Evolutionary conservation across 1,284 basidiomycete genomes (phyloP).

Genomic region (Sanghuangporus sanghuang): DNA sequence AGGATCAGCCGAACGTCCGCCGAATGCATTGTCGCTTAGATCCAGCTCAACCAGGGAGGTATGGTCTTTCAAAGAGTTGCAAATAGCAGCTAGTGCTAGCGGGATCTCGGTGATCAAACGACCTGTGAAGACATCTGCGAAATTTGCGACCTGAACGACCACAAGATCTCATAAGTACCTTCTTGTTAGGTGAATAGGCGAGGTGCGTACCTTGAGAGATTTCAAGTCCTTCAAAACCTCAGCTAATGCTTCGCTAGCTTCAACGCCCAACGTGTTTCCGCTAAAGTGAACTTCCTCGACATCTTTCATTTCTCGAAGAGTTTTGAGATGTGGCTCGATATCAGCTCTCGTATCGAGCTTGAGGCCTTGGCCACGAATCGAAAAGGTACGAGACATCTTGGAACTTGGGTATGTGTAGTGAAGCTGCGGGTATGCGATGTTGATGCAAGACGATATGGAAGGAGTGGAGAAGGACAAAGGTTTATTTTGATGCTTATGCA

Average conservation of each 20-base stretch:
- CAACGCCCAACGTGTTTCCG: constrained; percentile 95
- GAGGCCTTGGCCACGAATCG: constrained; percentile 70
- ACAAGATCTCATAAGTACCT: background rate
- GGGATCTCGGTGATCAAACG: constrained; percentile 96
- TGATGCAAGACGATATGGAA: background rate
- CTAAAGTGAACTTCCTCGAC: constrained; percentile 91
- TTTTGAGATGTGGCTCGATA: constrained; percentile 72
- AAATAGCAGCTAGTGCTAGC: constrained; percentile 82
- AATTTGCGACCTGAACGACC: constrained; percentile 75
- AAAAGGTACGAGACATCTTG: constrained; percentile 31
- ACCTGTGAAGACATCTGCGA: constrained; percentile 97
- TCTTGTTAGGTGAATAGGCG: background rate
- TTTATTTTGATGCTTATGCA: too few relatives aligned
- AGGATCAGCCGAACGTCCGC: constrained; percentile 91
- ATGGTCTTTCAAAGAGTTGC: constrained; percentile 80
- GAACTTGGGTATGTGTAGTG: background rate
- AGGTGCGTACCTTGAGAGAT: constrained; percentile 58
- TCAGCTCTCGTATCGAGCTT: constrained; percentile 82
- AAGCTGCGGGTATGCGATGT: background rate
- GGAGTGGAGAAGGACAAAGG: background rate
- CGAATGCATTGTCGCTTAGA: constrained; percentile 95
- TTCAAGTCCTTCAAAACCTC: constrained; percentile 72
- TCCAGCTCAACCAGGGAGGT: constrained; percentile 83
- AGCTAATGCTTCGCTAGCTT: constrained; percentile 84
- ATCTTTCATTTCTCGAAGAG: constrained; percentile 49